Base-by-base conservation (phyloP, 2,329 filamentous ascomycete genomes). In the Metarhizium robertsii region DNA sequence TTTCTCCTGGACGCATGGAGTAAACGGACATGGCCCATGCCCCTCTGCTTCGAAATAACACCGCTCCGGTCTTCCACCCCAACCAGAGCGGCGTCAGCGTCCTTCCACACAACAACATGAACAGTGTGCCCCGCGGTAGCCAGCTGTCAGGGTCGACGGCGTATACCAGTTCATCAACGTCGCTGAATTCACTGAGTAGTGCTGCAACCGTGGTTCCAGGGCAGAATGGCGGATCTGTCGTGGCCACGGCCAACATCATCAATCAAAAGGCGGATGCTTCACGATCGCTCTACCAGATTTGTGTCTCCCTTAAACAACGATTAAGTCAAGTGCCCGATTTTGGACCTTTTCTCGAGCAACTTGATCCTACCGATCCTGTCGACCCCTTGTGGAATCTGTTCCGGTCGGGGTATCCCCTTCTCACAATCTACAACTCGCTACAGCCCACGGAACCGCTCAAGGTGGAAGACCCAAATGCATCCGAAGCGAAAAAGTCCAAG, bases 221-320 rank as follows among this genome's bases (percentile, higher is more conserved):
- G 10, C 74, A 78, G 50, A 81, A 71, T 57, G 71, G 77, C 57
- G 84, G 84, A 49, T 82, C 82, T 58, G 81, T 92, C 59, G 75
- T 90, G 65, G 88, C 91, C 58, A 90, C 88, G 57, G 82, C 88
- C 70, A 96, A 96, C 71, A 95, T 99, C 70, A 96, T 99, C 78
- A 99, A 99, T 74, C 89, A 92, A 72, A 88, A 90, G 69, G 94
- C 92, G 69, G 92, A 96, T 69, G 92, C 94, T 61, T 90, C 89
- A 55, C 82, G 87, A 57, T 96, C 92, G 11, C 83, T 99, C 29
- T 99, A 96, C 72, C 92, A 97, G 72, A 96, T 95, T 70, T 97
- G 94, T 70, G 81, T 95, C 62, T 85, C 86, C 54, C 78, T 97
- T 58, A 90, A 89, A 68, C 85, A 87, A 73, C 85, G 94, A 60